A percentile compares a stretch with the other conserved stretches of the same genome.
These are phyloP conservation scores for Alternaria tenuissima DNA, from an alignment of 2,329 filamentous ascomycete species.

Conservation along the genomic window DNA sequence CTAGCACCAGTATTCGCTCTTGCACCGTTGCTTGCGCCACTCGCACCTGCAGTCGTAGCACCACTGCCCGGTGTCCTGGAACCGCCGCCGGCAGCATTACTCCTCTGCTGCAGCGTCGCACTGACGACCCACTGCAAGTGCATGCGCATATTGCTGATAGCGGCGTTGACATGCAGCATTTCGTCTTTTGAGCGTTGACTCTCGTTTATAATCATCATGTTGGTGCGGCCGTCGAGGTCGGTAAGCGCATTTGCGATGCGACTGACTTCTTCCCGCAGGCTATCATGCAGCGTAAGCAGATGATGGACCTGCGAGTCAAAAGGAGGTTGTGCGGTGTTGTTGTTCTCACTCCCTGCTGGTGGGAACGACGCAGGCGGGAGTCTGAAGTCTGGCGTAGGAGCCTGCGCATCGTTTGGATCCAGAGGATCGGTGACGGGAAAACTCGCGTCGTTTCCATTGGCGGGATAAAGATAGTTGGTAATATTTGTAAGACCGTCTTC, in stretches of 20 bases:
- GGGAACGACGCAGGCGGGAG: slow-evolving; percentile 47
- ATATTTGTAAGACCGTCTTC: slow-evolving; percentile 56
- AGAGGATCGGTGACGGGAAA: slow-evolving; percentile 45
- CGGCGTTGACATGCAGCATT: slow-evolving; percentile 67
- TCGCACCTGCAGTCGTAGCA: slow-evolving; percentile 18
- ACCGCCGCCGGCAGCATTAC: slow-evolving; percentile 34
- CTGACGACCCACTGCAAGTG: slow-evolving; percentile 71
- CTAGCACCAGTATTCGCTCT: slow-evolving; percentile 32
- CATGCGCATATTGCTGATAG: slow-evolving; percentile 65
- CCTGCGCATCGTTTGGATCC: slow-evolving; percentile 46
- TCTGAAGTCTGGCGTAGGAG: slow-evolving; percentile 47
- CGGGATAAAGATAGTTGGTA: slow-evolving; percentile 52
- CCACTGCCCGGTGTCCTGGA: slow-evolving; percentile 35
- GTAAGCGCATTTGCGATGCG: slow-evolving; percentile 63
- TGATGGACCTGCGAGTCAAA: slow-evolving; percentile 63
- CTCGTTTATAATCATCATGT: slow-evolving; percentile 70
- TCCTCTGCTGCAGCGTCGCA: slow-evolving; percentile 59
- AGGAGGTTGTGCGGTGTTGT: slow-evolving; percentile 42
- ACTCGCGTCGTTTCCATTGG: slow-evolving; percentile 42
- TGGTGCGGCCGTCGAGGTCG: slow-evolving; percentile 67
- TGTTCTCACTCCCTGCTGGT: slow-evolving; percentile 33
- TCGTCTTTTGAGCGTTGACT: slow-evolving; percentile 69
- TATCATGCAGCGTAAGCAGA: slow-evolving; percentile 68
- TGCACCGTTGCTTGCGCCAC: slow-evolving; percentile 33
- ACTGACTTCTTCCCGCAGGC: slow-evolving; percentile 66